Evolutionary conservation across 2,329 filamentous ascomycete genomes (phyloP).

Genomic region (Xylaria sp.): DNA sequence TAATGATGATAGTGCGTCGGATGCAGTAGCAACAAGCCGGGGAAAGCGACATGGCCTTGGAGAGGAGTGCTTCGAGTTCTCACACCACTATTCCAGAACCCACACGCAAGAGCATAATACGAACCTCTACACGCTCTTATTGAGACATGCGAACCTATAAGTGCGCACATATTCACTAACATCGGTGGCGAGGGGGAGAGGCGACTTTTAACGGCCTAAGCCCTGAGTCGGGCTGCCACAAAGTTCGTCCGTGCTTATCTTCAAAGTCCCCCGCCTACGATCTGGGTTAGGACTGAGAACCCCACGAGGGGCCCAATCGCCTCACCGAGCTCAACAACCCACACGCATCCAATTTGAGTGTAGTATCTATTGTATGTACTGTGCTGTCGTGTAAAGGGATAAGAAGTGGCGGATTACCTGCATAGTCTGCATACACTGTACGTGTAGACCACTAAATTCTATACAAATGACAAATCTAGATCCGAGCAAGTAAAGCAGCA

Average conservation of each 20-base stretch:
- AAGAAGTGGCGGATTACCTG: neutral
- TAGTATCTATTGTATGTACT: no score
- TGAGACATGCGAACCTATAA: neutral
- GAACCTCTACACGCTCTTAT: neutral
- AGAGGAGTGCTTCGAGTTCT: no score
- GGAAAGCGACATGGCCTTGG: no score
- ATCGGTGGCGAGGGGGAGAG: neutral
- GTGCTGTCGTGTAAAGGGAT: neutral
- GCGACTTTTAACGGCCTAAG: neutral
- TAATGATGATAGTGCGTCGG: neutral
- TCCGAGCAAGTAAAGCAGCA: no score
- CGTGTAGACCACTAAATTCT: neutral
- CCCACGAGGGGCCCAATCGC: neutral
- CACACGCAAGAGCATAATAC: no score
- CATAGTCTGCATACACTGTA: neutral
- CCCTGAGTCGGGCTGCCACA: neutral
- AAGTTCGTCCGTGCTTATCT: conserved; percentile 28
- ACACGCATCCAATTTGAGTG: neutral
- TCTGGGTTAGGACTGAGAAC: no score
- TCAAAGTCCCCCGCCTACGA: neutral
- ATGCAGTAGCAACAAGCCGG: neutral
- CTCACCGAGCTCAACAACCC: neutral
- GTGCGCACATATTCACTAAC: neutral
- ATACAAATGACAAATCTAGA: neutral
- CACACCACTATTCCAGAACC: no score